Base-by-base conservation (phyloP, 2,329 filamentous ascomycete species). In the Periconia digitata region DNA sequence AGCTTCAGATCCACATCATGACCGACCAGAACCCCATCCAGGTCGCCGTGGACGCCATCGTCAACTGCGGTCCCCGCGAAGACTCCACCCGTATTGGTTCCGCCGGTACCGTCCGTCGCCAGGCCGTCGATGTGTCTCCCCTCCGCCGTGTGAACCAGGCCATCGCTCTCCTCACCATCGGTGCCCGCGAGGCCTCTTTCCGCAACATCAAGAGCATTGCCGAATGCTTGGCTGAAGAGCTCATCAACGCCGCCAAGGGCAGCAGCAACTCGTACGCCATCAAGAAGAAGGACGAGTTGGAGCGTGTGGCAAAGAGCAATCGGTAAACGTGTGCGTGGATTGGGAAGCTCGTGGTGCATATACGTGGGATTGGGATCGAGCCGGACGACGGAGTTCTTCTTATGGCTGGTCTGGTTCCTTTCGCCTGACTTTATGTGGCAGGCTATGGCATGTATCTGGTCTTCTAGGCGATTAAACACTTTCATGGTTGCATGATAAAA, bases 201-300 rank as follows among this genome's bases (percentile, higher is more conserved):
- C 89, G 94, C 80, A 99, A 99, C 86, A 88, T 99, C 85, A 99
- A 99, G 92, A 92, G 88, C 75, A 95, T 99, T 76, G 92, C 95
- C 72, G 94, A 99, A 86, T 97, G 94, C 84, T 83, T 99, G 72
- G 94, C 94, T 76, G 95, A 99, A 83, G 94, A 99, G 87, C 86
- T 99, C 78, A 97, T 99, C 88, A 99, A 99, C 85, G 95, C 95
- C 76, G 95, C 95, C 79, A 99, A 99, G 90, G 94, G 94, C 75
- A 95, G 89, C 87, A 95, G 89, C 83, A 99, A 99, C 91, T 96
- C 92, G 68, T 99, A 97, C 79, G 94, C 95, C 74, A 99, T 99
- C 87, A 99, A 99, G 91, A 99, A 99, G 91, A 99, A 99, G 92
- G 94, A 99, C 80, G 95, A 99, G 89, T 81, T 99, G 83, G 94